phyloP scores from a whole-genome alignment of 345 rosid genomes.

The Toxicodendron radicans region DNA sequence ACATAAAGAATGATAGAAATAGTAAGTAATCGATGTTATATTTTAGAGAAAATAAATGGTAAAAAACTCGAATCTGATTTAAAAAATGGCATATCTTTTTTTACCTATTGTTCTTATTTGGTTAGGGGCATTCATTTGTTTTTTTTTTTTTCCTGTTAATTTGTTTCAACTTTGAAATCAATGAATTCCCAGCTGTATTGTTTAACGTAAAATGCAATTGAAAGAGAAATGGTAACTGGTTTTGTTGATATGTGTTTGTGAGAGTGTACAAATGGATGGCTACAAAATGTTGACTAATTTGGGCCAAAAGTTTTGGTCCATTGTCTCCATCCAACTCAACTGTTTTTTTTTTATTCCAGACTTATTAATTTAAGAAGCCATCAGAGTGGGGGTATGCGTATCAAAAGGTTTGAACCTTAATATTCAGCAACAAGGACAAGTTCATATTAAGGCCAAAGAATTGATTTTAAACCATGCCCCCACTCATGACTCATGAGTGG shows the following conservation, averaged over 20 bases:
- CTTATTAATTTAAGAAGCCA: not conserved
- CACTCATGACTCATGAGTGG: constrained; percentile 6
- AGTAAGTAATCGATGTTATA: too few relatives aligned
- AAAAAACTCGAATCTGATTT: too few relatives aligned
- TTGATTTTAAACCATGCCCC: not conserved
- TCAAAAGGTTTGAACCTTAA: not conserved
- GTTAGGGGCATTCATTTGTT: not conserved
- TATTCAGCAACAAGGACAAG: not conserved
- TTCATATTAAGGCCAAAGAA: not conserved
- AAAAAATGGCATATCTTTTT: too few relatives aligned
- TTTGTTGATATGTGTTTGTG: not conserved
- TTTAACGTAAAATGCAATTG: not conserved
- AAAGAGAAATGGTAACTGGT: constrained; percentile 8
- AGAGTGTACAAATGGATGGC: not conserved
- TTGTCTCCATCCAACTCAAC: not conserved
- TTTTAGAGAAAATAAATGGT: too few relatives aligned
- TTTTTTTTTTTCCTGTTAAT: not conserved
- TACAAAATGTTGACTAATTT: not conserved
- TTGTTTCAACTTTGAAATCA: not conserved
- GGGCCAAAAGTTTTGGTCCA: not conserved
- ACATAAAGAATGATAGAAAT: too few relatives aligned
- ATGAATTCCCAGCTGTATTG: constrained; percentile 7
- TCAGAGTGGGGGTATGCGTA: too few relatives aligned
- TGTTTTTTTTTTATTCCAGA: not conserved
- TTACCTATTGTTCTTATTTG: constrained; percentile 2